Percentiles rank a stretch among this genome's conserved stretches.
These are phyloP conservation scores for Candida michaelii DNA, from an alignment of 805 yeast species.

Conservation along the genomic window DNA sequence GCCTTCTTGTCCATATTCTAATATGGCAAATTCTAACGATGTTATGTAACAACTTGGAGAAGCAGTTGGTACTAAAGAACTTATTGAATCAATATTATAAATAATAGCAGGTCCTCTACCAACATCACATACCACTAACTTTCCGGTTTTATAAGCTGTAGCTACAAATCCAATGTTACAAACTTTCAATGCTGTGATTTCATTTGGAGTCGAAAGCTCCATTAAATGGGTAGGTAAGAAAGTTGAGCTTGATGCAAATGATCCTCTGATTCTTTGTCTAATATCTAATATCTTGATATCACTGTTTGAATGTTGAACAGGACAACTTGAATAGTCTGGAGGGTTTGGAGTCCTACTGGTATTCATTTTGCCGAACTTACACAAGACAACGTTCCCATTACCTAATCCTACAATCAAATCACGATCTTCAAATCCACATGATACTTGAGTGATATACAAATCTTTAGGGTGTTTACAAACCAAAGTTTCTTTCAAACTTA, in stretches of 20 bases:
- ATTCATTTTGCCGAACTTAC: constrained; percentile 57
- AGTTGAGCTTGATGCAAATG: constrained; percentile 28
- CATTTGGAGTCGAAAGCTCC: constrained; percentile 33
- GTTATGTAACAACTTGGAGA: constrained; percentile 46
- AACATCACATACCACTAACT: constrained; percentile 66
- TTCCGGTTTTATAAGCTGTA: constrained; percentile 75
- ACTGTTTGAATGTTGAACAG: constrained; percentile 31
- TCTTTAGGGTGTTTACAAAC: constrained; percentile 22
- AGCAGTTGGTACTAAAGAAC: constrained; percentile 31
- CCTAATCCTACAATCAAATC: constrained; percentile 70
- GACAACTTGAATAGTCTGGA: constrained; percentile 29
- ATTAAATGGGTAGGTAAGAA: constrained; percentile 36
- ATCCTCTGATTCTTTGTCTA: constrained; percentile 50
- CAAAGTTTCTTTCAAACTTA: constrained; percentile 34
- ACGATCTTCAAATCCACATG: constrained; percentile 75
- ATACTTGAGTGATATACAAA: constrained; percentile 49
- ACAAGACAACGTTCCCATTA: constrained; percentile 73
- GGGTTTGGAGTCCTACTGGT: constrained; percentile 13
- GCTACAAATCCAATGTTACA: constrained; percentile 84
- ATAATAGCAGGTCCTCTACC: constrained; percentile 75
- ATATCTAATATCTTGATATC: constrained; percentile 49
- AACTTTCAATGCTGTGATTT: constrained; percentile 61
- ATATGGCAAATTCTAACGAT: constrained; percentile 68
- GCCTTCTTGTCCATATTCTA: constrained; percentile 63
- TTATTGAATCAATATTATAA: constrained; percentile 34